Conservation (phyloP, 805 yeast species). For the Pichia scutulata region DNA sequence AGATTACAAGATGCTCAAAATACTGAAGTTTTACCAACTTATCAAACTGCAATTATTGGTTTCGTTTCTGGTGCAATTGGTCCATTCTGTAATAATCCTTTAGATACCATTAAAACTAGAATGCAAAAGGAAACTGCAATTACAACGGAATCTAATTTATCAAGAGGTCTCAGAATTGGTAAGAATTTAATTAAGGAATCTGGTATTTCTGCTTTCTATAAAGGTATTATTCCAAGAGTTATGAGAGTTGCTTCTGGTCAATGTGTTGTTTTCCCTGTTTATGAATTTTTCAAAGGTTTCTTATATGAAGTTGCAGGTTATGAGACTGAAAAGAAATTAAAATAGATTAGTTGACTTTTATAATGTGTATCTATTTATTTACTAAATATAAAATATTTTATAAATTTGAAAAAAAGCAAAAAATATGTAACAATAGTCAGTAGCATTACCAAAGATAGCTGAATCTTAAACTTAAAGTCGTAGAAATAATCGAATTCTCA, state of each 20-base stretch:
- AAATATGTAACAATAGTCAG: too few species aligned
- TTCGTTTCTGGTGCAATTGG: conserved; percentile 94
- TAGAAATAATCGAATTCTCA: too few species aligned
- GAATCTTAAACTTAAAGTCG: too few species aligned
- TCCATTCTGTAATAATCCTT: conserved; percentile 94
- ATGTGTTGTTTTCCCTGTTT: conserved; percentile 96
- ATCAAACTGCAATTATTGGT: conserved; percentile 92
- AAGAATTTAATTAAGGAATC: conserved; percentile 77
- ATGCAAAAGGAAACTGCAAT: conserved; percentile 82
- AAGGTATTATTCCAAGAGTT: conserved; percentile 97
- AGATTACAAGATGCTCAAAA: conserved; percentile 55
- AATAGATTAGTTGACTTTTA: conserved; percentile 5
- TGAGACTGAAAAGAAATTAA: conserved; percentile 16
- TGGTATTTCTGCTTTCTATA: conserved; percentile 82
- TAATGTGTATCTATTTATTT: neutral
- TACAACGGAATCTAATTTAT: conserved; percentile 57
- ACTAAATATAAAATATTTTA: neutral
- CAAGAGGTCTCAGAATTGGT: conserved; percentile 75
- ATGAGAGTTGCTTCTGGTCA: conserved; percentile 99
- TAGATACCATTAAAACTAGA: conserved; percentile 94
- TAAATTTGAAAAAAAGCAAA: neutral
- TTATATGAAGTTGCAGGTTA: conserved; percentile 37
- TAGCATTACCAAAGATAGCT: too few species aligned
- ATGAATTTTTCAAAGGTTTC: conserved; percentile 73
- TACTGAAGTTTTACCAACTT: conserved; percentile 63